Evolutionary conservation across 495 filamentous ascomycete species (phyloP).

Genomic region (Xylaria bambusicola): DNA sequence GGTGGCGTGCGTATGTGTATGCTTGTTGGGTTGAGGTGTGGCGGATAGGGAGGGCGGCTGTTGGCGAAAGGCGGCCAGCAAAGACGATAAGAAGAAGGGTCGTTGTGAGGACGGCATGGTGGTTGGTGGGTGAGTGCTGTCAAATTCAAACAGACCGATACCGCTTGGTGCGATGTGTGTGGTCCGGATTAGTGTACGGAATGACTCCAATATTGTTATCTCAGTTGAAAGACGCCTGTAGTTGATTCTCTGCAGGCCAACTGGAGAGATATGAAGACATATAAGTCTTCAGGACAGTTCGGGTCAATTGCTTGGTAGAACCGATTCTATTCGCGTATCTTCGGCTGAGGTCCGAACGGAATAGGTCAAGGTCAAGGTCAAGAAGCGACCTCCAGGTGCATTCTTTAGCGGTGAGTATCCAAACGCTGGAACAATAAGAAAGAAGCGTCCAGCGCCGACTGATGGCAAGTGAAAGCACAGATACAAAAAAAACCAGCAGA

Average conservation of each 20-base stretch:
- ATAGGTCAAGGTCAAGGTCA: too few relatives aligned
- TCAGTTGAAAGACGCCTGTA: too few relatives aligned
- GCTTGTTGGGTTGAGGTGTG: slow-evolving; percentile 47
- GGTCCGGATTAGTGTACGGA: not conserved
- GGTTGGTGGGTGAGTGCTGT: not conserved
- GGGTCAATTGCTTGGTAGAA: too few relatives aligned
- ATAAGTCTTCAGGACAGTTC: too few relatives aligned
- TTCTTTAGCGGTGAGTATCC: too few relatives aligned
- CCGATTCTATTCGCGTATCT: not conserved
- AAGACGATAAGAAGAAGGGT: slow-evolving; percentile 78
- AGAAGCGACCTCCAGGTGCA: too few relatives aligned
- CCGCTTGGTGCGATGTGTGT: not conserved
- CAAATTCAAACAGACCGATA: not conserved
- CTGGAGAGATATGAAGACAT: too few relatives aligned
- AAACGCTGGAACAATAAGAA: not conserved
- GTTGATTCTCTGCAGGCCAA: too few relatives aligned
- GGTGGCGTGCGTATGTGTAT: slow-evolving; percentile 34
- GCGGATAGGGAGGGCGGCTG: slow-evolving; percentile 38
- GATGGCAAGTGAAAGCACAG: not conserved
- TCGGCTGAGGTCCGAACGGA: not conserved
- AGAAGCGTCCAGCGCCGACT: slow-evolving; percentile 14
- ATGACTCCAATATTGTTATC: too few relatives aligned
- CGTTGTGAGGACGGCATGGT: slow-evolving; percentile 70
- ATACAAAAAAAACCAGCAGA: not conserved
- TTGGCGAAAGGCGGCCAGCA: slow-evolving; percentile 79